Conservation (phyloP, 768 basidiomycete species). For the Rhizopogon rudus region DNA sequence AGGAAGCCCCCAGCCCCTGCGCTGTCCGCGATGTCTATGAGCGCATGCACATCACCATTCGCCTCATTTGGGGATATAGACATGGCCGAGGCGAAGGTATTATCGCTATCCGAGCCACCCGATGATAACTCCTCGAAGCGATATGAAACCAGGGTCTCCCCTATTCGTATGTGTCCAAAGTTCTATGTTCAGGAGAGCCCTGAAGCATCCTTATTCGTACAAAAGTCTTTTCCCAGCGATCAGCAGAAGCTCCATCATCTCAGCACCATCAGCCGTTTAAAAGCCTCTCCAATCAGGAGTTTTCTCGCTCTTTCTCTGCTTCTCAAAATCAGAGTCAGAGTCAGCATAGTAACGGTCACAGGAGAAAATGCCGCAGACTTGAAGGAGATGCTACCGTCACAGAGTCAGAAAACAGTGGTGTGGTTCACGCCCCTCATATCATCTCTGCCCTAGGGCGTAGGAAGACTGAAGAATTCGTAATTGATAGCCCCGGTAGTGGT, state of each 20-base stretch:
- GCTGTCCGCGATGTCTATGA: not conserved
- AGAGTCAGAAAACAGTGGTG: not conserved
- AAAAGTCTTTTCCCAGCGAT: not conserved
- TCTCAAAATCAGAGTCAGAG: not conserved
- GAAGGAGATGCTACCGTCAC: not conserved
- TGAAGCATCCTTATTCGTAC: not conserved
- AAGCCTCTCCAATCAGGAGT: conserved; percentile 12
- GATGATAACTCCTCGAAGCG: not conserved
- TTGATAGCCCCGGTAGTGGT: too few relatives aligned
- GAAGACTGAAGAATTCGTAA: not conserved
- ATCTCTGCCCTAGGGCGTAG: not conserved
- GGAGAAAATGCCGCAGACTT: not conserved
- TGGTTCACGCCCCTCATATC: not conserved
- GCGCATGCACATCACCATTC: conserved; percentile 12
- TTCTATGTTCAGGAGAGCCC: not conserved
- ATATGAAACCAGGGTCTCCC: not conserved
- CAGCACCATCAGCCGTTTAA: conserved; percentile 10
- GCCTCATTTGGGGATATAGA: conserved; percentile 4
- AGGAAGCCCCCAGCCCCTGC: not conserved
- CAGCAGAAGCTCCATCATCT: not conserved
- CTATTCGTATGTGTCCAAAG: not conserved
- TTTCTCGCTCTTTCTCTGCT: not conserved
- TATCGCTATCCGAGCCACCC: not conserved
- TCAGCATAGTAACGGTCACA: not conserved
- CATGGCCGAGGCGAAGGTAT: not conserved